phyloP scores from a whole-genome alignment of 31 red algal genomes.

The Porphyra umbilicalis region DNA sequence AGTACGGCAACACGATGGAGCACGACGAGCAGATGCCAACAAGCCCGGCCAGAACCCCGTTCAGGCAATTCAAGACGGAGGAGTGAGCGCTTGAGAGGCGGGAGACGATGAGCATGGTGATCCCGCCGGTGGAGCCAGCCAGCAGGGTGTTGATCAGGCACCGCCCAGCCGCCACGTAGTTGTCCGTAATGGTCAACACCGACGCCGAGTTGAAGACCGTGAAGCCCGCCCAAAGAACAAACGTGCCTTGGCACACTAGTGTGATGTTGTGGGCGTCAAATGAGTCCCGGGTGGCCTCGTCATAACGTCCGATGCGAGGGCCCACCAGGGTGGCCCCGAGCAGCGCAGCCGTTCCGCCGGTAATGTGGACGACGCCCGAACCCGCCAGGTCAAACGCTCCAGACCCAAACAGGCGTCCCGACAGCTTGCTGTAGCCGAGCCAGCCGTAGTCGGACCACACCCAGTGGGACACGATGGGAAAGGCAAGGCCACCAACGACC shows the following conservation, averaged over 20 bases:
- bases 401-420: not conserved
- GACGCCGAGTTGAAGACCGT: constrained; percentile 28
- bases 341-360: constrained; percentile 5
- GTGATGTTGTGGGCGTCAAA: constrained; percentile 16
- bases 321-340: constrained; percentile 19
- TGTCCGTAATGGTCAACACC: constrained; percentile 3
- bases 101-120: not conserved
- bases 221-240: constrained; percentile 22
- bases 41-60: constrained; percentile 10
- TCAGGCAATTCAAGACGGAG: not conserved
- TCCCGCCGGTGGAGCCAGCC: not conserved
- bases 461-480: constrained; percentile 14
- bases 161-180: not conserved
- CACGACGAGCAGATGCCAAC: constrained; percentile 20
- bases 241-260: constrained; percentile 6
- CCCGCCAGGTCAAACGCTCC: constrained; percentile 35
- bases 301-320: constrained; percentile 26
- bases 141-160: constrained; percentile 12
- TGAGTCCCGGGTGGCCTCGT: constrained; percentile 10
- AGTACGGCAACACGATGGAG: constrained; percentile 13
- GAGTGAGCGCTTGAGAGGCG: not conserved
- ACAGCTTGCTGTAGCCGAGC: constrained; percentile 1
- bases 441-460: constrained; percentile 22
- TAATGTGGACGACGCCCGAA: constrained; percentile 28
- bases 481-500: constrained; percentile 13